Base-by-base conservation (phyloP, 208 protist genomes). In the Acanthamoeba triangularis region DNA sequence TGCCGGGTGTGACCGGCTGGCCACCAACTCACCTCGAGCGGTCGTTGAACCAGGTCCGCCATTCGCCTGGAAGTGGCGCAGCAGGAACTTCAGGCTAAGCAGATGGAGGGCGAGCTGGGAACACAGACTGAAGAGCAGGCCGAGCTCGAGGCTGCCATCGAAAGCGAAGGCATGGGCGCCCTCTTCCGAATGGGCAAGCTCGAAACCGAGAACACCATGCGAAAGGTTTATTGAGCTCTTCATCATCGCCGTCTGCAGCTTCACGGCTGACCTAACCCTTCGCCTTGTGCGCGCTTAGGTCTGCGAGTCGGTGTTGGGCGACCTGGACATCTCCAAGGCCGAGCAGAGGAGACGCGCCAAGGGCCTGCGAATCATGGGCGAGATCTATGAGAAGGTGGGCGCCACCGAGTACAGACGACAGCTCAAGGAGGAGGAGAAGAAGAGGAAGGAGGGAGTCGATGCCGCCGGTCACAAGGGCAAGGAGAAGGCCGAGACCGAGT, bases 151-250 rank as follows among this genome's bases (percentile, higher is more conserved):
- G 65, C 59, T 30, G 65, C 59, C 11, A 44, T 94, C 20, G 33
- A 69, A 44, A 82, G 54, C 67, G 90, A 94, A n/a, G 90, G 90
- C 67, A 94, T 94, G 90, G 25, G 49, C 23, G 90, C 90, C 25
- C 90, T 94, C n/a, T 94, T 94, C 65, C 23, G 54, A 8, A 84
- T 94, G 90, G 90, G 90, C 67, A 94, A 94, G 49, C 90, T 94
- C 20, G 90, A 94, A 44, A 94, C 69, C 25, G 90, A 94, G 47
- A 82, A 52, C 44, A 94, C 90, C 3, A 65, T 94, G 69, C 59
- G 90, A 59, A 59, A 76, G 59, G 90, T 82, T 82, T 13, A 3
- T 80, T 56, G 5, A 7, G 13, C 52, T 23, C 52, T 56, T 56
- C 2, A 13, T 11, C 52, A 13, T 13, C 18, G 52, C 52, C 10